These are phyloP conservation scores for Lachnellula suecica DNA, from an alignment of 2,329 filamentous ascomycete genomes.

Conservation along the genomic window DNA sequence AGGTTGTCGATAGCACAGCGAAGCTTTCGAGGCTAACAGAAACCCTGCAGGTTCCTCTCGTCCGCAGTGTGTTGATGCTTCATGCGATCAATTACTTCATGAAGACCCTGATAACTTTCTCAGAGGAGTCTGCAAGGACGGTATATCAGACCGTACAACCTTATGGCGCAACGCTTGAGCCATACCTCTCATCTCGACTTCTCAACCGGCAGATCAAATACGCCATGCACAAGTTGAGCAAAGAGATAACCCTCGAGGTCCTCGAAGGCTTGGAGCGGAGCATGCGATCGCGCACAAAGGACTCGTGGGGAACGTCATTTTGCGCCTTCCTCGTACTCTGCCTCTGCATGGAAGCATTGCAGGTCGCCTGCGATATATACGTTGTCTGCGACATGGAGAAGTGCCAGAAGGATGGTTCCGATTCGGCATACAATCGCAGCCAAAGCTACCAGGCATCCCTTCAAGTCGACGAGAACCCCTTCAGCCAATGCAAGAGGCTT, in stretches of 20 bases:
- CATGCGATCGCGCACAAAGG: conserved; percentile 17
- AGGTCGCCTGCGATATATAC: conserved; percentile 22
- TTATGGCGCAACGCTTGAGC: conserved; percentile 5
- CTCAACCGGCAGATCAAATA: conserved; percentile 26
- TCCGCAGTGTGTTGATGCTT: conserved; percentile 21
- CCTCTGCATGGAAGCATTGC: conserved; percentile 25
- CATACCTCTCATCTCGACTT: conserved; percentile 23
- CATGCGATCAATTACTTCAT: conserved; percentile 30
- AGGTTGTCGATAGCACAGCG: neutral
- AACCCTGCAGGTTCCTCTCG: conserved; percentile 12
- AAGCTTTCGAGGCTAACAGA: neutral
- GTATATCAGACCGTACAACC: conserved; percentile 10
- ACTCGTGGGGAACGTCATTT: conserved; percentile 26
- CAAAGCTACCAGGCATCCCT: conserved; percentile 18
- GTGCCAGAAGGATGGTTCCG: conserved; percentile 7
- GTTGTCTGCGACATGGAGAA: conserved; percentile 20
- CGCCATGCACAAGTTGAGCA: conserved; percentile 22
- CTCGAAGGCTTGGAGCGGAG: conserved; percentile 23
- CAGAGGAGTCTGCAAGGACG: conserved; percentile 11
- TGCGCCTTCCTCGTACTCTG: conserved; percentile 23
- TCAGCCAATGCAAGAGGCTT: conserved; percentile 18
- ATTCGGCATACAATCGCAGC: conserved; percentile 9
- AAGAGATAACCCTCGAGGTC: conserved; percentile 17
- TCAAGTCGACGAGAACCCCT: conserved; percentile 21
- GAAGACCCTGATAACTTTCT: conserved; percentile 22